Conservation (phyloP, 2,329 filamentous ascomycete genomes). For the Penicillium sp. region DNA sequence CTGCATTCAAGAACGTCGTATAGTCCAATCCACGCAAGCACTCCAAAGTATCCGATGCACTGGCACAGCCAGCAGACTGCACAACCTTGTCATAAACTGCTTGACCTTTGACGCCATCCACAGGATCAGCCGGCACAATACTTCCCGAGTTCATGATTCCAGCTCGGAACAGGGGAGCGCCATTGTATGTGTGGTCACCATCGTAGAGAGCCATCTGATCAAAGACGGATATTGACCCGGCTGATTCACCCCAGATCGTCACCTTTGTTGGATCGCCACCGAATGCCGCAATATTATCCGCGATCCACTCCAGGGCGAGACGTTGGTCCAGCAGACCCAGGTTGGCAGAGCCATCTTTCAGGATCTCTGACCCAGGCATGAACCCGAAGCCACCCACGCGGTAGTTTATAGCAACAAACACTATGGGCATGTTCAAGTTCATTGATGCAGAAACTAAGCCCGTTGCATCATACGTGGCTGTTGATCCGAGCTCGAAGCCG, state of each 20-base stretch:
- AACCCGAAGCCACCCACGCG: constrained; percentile 75
- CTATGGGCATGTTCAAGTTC: constrained; percentile 61
- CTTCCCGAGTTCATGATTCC: constrained; percentile 78
- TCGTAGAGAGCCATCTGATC: constrained; percentile 75
- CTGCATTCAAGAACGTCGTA: constrained; percentile 58
- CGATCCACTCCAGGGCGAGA: constrained; percentile 72
- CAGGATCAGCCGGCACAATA: constrained; percentile 60
- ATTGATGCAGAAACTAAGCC: constrained; percentile 43
- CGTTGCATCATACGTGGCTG: constrained; percentile 38
- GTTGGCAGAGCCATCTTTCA: constrained; percentile 68
- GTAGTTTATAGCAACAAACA: constrained; percentile 79
- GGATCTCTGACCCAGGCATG: constrained; percentile 67
- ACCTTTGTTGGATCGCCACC: constrained; percentile 78
- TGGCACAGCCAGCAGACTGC: constrained; percentile 47
- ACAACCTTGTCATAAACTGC: constrained; percentile 53
- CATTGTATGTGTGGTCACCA: constrained; percentile 73
- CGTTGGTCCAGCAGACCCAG: constrained; percentile 73
- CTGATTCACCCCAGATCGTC: constrained; percentile 76
- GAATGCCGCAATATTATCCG: constrained; percentile 74
- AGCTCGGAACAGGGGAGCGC: constrained; percentile 70
- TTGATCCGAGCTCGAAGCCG: constrained; percentile 53
- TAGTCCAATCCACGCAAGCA: constrained; percentile 53
- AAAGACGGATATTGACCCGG: constrained; percentile 71
- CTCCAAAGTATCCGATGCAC: constrained; percentile 45
- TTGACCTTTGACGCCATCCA: constrained; percentile 68